Percentiles rank a stretch among this genome's conserved stretches.
Evolutionary conservation across 495 filamentous ascomycete genomes (phyloP).

Genomic region (Poronia punctata): DNA sequence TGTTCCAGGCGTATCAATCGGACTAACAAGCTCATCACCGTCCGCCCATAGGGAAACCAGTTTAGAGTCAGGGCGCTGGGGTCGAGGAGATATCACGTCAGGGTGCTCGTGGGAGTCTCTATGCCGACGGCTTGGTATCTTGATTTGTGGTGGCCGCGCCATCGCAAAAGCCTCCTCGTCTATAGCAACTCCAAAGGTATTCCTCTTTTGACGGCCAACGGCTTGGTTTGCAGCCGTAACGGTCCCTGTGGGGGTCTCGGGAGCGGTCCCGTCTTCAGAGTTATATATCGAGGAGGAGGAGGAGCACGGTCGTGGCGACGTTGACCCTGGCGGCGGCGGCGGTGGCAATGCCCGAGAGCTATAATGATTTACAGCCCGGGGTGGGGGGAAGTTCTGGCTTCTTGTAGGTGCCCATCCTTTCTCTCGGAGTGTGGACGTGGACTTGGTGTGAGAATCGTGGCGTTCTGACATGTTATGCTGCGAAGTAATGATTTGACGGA

Average conservation of each 20-base stretch:
- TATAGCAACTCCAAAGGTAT: neutral
- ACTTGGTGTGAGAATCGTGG: neutral
- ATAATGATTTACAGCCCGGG: slow-evolving; percentile 3
- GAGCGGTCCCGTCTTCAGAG: neutral
- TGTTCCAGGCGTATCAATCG: neutral
- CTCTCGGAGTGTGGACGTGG: neutral
- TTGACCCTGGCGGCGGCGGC: neutral
- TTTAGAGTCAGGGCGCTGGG: slow-evolving; percentile 5
- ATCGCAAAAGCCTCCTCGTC: neutral
- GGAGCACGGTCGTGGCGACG: neutral
- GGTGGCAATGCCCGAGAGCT: slow-evolving; percentile 2
- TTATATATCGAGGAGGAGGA: neutral
- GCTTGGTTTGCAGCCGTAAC: too few relatives aligned
- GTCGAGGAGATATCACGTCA: neutral
- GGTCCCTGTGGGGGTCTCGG: neutral
- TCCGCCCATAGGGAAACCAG: slow-evolving; percentile 4
- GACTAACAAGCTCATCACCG: slow-evolving; percentile 10
- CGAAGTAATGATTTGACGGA: neutral
- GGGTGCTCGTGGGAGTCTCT: neutral
- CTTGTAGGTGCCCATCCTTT: neutral
- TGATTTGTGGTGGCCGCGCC: neutral
- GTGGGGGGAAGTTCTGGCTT: neutral
- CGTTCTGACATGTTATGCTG: slow-evolving; percentile 4
- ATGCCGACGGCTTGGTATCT: neutral
- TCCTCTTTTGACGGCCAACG: neutral